A percentile compares a stretch with the other conserved stretches of the same genome.
Conservation (phyloP, 805 yeast species). For the Lachancea waltii region DNA sequence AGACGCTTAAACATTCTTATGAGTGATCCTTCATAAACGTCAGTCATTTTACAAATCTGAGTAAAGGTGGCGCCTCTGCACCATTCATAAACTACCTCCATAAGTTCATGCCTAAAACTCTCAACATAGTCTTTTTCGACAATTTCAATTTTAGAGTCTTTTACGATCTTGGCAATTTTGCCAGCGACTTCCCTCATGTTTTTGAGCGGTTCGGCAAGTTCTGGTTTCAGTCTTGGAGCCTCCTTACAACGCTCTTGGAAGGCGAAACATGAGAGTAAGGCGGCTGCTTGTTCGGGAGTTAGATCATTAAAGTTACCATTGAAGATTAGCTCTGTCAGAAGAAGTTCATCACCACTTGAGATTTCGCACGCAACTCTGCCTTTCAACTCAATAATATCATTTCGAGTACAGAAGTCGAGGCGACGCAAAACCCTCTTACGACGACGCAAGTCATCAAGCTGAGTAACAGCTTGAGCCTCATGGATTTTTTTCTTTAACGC, state of each 20-base stretch:
- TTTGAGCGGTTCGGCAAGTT: constrained; percentile 85
- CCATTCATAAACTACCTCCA: constrained; percentile 98
- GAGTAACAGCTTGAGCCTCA: constrained; percentile 87
- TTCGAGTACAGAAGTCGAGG: constrained; percentile 78
- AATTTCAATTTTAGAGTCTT: constrained; percentile 84
- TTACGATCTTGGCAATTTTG: constrained; percentile 81
- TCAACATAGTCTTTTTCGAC: constrained; percentile 91
- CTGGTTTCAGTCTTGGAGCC: constrained; percentile 77
- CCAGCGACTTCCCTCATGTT: constrained; percentile 86
- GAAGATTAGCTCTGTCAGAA: constrained; percentile 86
- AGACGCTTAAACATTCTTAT: constrained; percentile 91
- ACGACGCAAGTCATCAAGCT: constrained; percentile 86
- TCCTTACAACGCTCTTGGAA: constrained; percentile 95
- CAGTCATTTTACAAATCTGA: constrained; percentile 97
- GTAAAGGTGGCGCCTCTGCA: constrained; percentile 94
- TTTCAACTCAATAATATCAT: constrained; percentile 88
- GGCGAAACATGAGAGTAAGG: constrained; percentile 87
- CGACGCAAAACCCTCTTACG: constrained; percentile 90
- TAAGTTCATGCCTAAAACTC: constrained; percentile 82
- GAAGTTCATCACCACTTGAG: constrained; percentile 76
- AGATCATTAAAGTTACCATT: constrained; percentile 91
- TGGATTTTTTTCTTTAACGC: constrained; percentile 55
- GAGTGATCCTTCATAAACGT: constrained; percentile 94
- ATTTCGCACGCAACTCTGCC: constrained; percentile 98
- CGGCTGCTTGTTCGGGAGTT: constrained; percentile 85